A percentile compares a stretch with the other conserved stretches of the same genome.
Conservation (phyloP, 306 rosid species). For the Morella rubra region DNA sequence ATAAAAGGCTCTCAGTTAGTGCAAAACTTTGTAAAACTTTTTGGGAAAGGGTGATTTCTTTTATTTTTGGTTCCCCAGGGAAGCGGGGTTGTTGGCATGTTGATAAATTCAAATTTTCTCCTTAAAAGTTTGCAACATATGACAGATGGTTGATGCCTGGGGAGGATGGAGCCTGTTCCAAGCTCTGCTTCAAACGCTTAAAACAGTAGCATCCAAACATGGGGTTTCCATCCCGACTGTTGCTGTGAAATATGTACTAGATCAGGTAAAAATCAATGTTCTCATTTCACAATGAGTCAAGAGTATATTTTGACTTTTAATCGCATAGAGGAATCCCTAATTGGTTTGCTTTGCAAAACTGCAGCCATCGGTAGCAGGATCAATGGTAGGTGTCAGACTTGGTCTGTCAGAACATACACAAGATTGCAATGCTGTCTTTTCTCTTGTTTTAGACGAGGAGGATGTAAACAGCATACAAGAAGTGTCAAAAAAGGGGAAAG, state of each 20-base stretch:
- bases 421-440: conserved; percentile 69
- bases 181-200: conserved; percentile 76
- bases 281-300: not conserved
- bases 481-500: conserved; percentile 67
- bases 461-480: conserved; percentile 70
- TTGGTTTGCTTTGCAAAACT: conserved; percentile 26
- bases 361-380: conserved; percentile 95
- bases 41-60: not conserved
- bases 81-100: not conserved
- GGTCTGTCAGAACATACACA: conserved; percentile 88
- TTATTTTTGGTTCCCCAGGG: not conserved
- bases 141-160: conserved; percentile 96
- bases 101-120: conserved; percentile 16
- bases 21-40: not conserved
- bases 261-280: conserved; percentile 57
- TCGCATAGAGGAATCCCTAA: not conserved
- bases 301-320: not conserved
- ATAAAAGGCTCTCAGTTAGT: not conserved
- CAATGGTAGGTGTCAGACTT: conserved; percentile 93
- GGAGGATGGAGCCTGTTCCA: conserved; percentile 94
- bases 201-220: conserved; percentile 75
- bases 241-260: conserved; percentile 77
- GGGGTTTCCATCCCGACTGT: conserved; percentile 79
- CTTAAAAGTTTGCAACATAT: conserved; percentile 12
- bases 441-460: conserved; percentile 83